Evolutionary conservation across 2,329 filamentous ascomycete species (phyloP).

Genomic region (Colletotrichum lini): DNA sequence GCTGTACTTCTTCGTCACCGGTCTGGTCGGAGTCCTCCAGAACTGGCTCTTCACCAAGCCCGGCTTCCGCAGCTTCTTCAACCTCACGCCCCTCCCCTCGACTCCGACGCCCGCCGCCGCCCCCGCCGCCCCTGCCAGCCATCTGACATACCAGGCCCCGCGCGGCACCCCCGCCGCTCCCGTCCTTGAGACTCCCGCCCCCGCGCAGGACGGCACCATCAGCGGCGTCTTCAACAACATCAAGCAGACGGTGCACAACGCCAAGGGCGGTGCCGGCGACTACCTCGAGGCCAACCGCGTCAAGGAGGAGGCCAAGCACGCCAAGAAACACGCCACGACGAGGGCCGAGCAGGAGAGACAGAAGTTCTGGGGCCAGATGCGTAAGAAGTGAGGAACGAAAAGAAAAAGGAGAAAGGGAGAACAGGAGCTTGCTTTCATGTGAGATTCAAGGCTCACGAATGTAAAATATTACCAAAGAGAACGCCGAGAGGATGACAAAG

Average conservation of each 20-base stretch:
- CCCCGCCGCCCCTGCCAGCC: slow-evolving; percentile 30
- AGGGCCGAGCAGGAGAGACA: slow-evolving; percentile 54
- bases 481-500: neutral
- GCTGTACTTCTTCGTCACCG: slow-evolving; percentile 62
- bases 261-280: slow-evolving; percentile 50
- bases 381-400: slow-evolving; percentile 42
- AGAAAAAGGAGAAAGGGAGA: slow-evolving; percentile 47
- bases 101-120: slow-evolving; percentile 41
- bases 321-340: slow-evolving; percentile 54
- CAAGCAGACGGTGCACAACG: slow-evolving; percentile 56
- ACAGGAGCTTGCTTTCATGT: slow-evolving; percentile 39
- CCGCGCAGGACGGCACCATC: slow-evolving; percentile 49
- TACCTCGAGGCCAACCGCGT: slow-evolving; percentile 49
- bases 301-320: slow-evolving; percentile 54
- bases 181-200: slow-evolving; percentile 29
- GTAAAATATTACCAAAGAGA: slow-evolving; percentile 6
- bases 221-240: slow-evolving; percentile 52
- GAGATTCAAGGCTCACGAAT: neutral
- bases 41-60: slow-evolving; percentile 57
- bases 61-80: slow-evolving; percentile 55
- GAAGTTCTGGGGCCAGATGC: slow-evolving; percentile 49
- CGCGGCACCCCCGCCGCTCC: slow-evolving; percentile 6
- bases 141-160: slow-evolving; percentile 53
- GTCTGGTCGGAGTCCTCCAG: slow-evolving; percentile 51
- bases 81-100: slow-evolving; percentile 47